Evolutionary conservation across 768 basidiomycete genomes (phyloP), one percentile per base, ranked within the genome.

Genomic region (Lenzites betulinus): DNA sequence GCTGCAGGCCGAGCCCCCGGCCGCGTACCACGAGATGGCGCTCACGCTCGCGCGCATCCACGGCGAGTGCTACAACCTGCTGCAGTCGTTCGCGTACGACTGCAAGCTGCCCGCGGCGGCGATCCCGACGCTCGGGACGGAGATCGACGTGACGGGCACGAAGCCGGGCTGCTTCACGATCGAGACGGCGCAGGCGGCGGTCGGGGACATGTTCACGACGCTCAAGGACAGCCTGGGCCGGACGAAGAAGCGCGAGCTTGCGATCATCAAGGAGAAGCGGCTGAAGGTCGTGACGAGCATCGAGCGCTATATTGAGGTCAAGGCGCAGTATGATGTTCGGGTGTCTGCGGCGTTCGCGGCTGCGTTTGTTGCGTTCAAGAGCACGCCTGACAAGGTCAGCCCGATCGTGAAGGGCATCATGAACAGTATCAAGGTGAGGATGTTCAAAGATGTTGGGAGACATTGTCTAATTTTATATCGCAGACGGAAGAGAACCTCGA

Each of bases 391-490:
- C 62, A 98, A 97, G 76, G 88, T 98, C 63, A 96, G 93, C 66
- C 95, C 97, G 0, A 87, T 99, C 49, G 94, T 99, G 44, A 95
- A 95, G 72, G 93, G 92, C 23, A 88, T 98, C 57, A 98, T 98
- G 91, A 96, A 94, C 58, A 93, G 95, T 23, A 89, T 98, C 78
- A 98, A 97, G 85, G 95, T 93, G 53, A 28, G 43, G 83, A 58
- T 35, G n/a, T 28, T 23, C 25, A 20, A 7, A 15, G n/a, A 3
- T 25, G 8, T 8, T 33, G 18, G 2, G 13, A 3, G 1, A 2
- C 6, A 42, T 20, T n/a, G 16, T 15, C 33, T 43, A n/a, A 35
- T 36, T 30, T 4, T 22, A 35, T 3, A 38, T 23, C 20, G 3
- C 64, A 93, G 92, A 89, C 83, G 64, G 97, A 99, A 72, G 91